Percentiles rank a stretch among this genome's conserved stretches.
phyloP scores from a whole-genome alignment of 2,329 filamentous ascomycete genomes.

The Sarocladiaceae sp. region DNA sequence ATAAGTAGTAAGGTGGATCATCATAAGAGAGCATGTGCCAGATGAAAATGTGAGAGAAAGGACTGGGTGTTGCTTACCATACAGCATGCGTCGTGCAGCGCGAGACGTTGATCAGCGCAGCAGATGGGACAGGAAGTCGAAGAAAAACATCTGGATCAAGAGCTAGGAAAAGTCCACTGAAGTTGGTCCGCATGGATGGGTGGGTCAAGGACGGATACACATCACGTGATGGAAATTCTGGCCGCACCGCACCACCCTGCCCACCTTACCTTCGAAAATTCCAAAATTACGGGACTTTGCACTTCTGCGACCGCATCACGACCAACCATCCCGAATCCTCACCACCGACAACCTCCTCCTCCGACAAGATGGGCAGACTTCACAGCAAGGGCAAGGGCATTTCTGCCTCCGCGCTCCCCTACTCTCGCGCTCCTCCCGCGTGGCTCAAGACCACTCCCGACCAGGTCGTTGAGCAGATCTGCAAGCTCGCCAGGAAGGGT shows the following conservation, averaged over 20 bases:
- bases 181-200: not conserved
- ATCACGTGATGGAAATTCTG: slow-evolving; percentile 4
- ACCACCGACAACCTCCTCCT: slow-evolving; percentile 22
- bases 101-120: not conserved
- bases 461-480: slow-evolving; percentile 98
- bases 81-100: not conserved
- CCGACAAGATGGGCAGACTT: slow-evolving; percentile 84
- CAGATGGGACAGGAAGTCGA: slow-evolving; percentile 7
- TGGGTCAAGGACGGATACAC: not conserved
- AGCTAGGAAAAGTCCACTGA: slow-evolving; percentile 11
- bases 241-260: slow-evolving; percentile 22
- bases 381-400: slow-evolving; percentile 99
- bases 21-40: slow-evolving; percentile 43
- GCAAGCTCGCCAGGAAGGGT: slow-evolving; percentile 98
- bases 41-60: slow-evolving; percentile 8
- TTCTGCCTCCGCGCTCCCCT: slow-evolving; percentile 89
- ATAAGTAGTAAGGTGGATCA: slow-evolving; percentile 60
- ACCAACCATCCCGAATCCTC: slow-evolving; percentile 8
- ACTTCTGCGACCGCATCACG: slow-evolving; percentile 13
- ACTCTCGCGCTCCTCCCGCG: slow-evolving; percentile 84
- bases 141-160: slow-evolving; percentile 11
- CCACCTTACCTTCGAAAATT: slow-evolving; percentile 42
- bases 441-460: slow-evolving; percentile 99
- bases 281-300: slow-evolving; percentile 19
- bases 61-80: not conserved